phyloP scores from a whole-genome alignment of 192 early-diverging fungal genomes.

The Coemansia sp. region DNA sequence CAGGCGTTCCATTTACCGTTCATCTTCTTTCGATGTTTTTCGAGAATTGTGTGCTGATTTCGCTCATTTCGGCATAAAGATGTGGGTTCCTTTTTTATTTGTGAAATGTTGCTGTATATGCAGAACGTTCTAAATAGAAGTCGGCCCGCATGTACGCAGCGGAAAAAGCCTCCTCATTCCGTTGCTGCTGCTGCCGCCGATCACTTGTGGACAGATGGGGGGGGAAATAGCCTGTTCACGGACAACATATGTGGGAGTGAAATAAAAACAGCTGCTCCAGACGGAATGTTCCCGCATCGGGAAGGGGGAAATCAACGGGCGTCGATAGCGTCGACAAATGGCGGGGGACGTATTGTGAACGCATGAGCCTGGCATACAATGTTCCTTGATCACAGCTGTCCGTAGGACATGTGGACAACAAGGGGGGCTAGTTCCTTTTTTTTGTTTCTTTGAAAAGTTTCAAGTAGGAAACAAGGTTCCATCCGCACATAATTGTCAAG shows the following conservation, averaged over 20 bases:
- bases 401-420: background rate
- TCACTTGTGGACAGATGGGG: background rate
- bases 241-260: background rate
- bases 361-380: background rate
- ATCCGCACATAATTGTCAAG: background rate
- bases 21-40: background rate
- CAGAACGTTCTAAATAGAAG: background rate
- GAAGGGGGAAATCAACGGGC: background rate
- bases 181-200: background rate
- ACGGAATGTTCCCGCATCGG: constrained; percentile 4
- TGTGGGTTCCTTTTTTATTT: background rate
- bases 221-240: background rate
- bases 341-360: background rate
- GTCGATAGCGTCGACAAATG: background rate
- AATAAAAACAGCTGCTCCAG: background rate
- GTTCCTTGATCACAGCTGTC: background rate
- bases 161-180: background rate
- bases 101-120: background rate
- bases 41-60: background rate
- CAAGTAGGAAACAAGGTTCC: too few species aligned
- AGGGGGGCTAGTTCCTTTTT: background rate
- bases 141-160: background rate
- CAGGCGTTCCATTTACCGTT: background rate
- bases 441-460: background rate
- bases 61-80: background rate